Evolutionary conservation across 257 asterid species (phyloP), one percentile per base, ranked within the genome.

Genomic region (Lithospermum erythrorhizon): DNA sequence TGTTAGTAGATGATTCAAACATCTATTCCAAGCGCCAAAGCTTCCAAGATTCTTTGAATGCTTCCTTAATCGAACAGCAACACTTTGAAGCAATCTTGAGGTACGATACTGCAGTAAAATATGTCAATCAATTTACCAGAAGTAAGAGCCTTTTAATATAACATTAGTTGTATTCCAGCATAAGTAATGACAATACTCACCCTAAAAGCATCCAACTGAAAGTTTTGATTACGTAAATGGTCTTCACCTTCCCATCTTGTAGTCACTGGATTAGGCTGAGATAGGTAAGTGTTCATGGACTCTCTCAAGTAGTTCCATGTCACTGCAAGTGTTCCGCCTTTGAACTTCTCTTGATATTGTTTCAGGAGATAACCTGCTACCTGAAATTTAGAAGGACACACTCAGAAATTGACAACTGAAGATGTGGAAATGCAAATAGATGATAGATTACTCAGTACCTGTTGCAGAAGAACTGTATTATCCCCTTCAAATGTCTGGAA

Each of bases 401-500:
- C 14, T 9, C 45, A 35, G 0, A 35, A 35, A 35, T 35, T 35
- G 45, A 4, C 45, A 35, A 35, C 45, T 35, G 45, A 35, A 35
- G 45, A 35, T 35, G 45, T 2, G 14, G 13, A 0, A 35, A 35
- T 8, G 45, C 13, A 35, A 35, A 35, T 30, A 35, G 11, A 13
- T 35, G 45, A 35, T 10, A 35, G 11, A 7, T 55, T 1, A 3
- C 15, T 41, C 30, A 54, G 58, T 45, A 89, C 98, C 96, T 93
- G 98, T 79, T 93, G 97, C 72, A 93, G 75, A 61, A 93, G 95
- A 61, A 93, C 98, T 8, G 98, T 93, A 67, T 93, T 89, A 79
- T 93, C 98, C 73, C 98, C 98, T 85, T 93, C 98, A 72, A 93
- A 91, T 29, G 98, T 91, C 79, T 91, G 98, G 73, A 91, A 91